Percentiles rank a stretch among this genome's conserved stretches.
These are phyloP conservation scores for Talaromyces sp. DNA, from an alignment of 2,329 filamentous ascomycete genomes.

Conservation along the genomic window DNA sequence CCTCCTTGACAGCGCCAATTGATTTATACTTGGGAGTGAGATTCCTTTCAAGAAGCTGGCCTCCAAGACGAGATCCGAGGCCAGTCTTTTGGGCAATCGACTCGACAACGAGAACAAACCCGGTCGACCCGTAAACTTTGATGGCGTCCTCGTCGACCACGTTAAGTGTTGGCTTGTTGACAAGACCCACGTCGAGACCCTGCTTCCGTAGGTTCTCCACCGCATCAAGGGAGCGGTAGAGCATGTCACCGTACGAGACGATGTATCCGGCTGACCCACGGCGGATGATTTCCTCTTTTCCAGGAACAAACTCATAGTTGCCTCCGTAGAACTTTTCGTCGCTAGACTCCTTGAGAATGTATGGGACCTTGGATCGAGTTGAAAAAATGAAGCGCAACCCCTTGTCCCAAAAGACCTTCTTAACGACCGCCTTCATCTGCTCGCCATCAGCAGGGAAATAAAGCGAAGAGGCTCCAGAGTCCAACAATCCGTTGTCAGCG, in stretches of 20 bases:
- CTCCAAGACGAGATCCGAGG: slow-evolving; percentile 33
- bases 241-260: slow-evolving; percentile 35
- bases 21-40: slow-evolving; percentile 33
- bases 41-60: slow-evolving; percentile 31
- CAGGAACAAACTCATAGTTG: slow-evolving; percentile 32
- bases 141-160: slow-evolving; percentile 35
- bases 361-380: slow-evolving; percentile 34
- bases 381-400: slow-evolving; percentile 36
- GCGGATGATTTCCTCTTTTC: slow-evolving; percentile 36
- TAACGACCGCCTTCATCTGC: slow-evolving; percentile 35
- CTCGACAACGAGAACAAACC: slow-evolving; percentile 35
- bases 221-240: slow-evolving; percentile 36
- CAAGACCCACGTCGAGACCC: slow-evolving; percentile 32
- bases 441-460: slow-evolving; percentile 39
- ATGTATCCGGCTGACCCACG: slow-evolving; percentile 33
- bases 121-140: slow-evolving; percentile 28
- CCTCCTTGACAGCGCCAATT: slow-evolving; percentile 35
- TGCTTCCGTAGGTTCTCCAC: slow-evolving; percentile 32
- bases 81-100: slow-evolving; percentile 37
- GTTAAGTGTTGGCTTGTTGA: slow-evolving; percentile 38
- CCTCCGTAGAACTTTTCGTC: slow-evolving; percentile 31
- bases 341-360: slow-evolving; percentile 32
- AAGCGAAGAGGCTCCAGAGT: slow-evolving; percentile 28
- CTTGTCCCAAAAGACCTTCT: slow-evolving; percentile 33
- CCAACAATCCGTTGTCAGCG: slow-evolving; percentile 36